Evolutionary conservation across 306 rosid species (phyloP), one percentile per base, ranked within the genome.

Genomic region (Quercus alba): DNA sequence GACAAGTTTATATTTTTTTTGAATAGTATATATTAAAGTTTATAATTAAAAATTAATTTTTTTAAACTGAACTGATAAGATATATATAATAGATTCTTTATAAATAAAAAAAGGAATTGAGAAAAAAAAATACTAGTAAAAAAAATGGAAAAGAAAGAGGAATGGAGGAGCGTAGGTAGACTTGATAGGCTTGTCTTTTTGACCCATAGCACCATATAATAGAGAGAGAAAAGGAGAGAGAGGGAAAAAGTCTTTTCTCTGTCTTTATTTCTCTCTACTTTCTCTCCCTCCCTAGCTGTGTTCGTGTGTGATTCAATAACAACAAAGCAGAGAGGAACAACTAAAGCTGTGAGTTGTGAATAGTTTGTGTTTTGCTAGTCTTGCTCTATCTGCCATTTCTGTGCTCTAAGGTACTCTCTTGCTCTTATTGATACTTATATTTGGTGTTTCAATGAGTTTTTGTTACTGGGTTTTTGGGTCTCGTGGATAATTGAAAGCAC

Each of bases 161-260:
- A 49, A 3, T 10, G 54, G 54, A 49, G 72, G 72, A 67, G 72
- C 72, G 72, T 67, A 35, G 72, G 72, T 35, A 19, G 72, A 11
- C 52, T 67, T 67, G 51, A 49, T 33, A 67, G 52, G 25, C 51
- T 31, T 1, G n/a, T 5, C 72, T 67, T 67, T 67, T 35, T 67
- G 52, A 67, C 72, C 28, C 52, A 67, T 4, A 26, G n/a, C 52
- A 18, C 38, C n/a, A 67, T 28, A 67, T 33, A 70, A 70, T n/a
- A 59, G 20, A 49, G 71, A 12, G 56, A 51, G 74, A 63, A 56
- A 56, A 7, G 68, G 20, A 28, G 21, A 73, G 76, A 61, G 75
- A 71, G 78, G 67, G 21, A 84, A 85, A 81, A 87, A 90, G 88
- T 81, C 91, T 74, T 4, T 78, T 67, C 7, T 3, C 72, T n/a